Conservation (phyloP, 164 flowering plant genomes). For the Aristolochia fimbriata region DNA sequence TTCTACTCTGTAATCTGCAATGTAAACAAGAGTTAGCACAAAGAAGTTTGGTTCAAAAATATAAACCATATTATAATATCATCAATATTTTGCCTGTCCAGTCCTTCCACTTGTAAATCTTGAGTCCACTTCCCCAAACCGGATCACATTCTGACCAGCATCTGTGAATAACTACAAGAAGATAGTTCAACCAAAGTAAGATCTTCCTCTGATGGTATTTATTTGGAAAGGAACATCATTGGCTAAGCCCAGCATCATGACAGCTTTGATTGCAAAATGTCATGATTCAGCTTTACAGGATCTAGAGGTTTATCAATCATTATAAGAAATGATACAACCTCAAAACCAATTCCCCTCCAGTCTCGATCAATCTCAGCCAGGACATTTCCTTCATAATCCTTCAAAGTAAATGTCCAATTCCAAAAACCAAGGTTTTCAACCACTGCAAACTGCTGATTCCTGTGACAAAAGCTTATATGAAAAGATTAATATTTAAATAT, state of each 20-base stretch:
- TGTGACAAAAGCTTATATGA: conserved; percentile 12
- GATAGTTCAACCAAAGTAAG: background rate
- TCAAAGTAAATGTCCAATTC: conserved; percentile 95
- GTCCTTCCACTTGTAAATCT: conserved; percentile 33
- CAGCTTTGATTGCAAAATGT: too few relatives aligned
- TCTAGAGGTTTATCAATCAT: too few relatives aligned
- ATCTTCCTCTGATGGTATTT: too few relatives aligned
- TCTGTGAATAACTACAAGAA: conserved; percentile 76
- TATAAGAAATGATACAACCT: conserved; percentile 35
- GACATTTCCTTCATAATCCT: conserved; percentile 72
- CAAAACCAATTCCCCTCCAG: conserved; percentile 98
- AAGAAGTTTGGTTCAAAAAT: background rate
- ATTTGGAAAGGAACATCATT: too few relatives aligned
- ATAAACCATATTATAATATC: background rate
- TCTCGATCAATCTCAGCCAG: conserved; percentile 89
- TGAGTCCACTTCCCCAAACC: conserved; percentile 68
- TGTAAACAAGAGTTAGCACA: background rate
- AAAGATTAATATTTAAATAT: background rate
- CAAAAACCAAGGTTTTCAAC: conserved; percentile 97
- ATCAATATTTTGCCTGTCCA: conserved; percentile 25
- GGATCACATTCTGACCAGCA: conserved; percentile 96
- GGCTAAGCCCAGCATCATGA: too few relatives aligned
- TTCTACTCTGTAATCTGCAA: conserved; percentile 72
- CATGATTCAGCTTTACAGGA: too few relatives aligned
- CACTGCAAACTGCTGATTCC: conserved; percentile 85